phyloP scores from a whole-genome alignment of 352 stramenopile species.

The Phytopythium boreale region DNA sequence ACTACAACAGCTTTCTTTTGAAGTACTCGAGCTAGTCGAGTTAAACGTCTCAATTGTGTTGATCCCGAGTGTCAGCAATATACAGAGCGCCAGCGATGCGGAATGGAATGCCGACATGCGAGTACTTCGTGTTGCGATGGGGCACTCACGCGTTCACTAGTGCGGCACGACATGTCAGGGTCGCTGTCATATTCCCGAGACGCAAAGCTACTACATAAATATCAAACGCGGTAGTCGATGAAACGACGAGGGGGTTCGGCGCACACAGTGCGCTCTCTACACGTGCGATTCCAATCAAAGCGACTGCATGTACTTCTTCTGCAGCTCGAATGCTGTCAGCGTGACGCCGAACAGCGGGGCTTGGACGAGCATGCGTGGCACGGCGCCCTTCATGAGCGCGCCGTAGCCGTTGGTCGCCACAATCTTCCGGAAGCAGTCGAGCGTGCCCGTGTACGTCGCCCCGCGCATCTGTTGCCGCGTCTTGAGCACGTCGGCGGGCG shows the following conservation, averaged over 20 bases:
- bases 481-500: conserved; percentile 88
- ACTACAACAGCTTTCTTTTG: too few species aligned
- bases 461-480: conserved; percentile 81
- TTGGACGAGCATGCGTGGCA: conserved; percentile 87
- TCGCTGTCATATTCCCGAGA: not conserved
- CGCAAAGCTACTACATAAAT: not conserved
- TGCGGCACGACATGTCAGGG: too few species aligned
- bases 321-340: conserved; percentile 81
- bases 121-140: too few species aligned
- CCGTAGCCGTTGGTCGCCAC: conserved; percentile 69
- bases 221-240: not conserved
- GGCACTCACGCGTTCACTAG: too few species aligned
- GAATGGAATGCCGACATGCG: too few species aligned
- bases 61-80: too few species aligned
- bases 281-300: conserved; percentile 13
- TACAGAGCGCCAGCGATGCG: too few species aligned
- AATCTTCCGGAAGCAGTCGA: conserved; percentile 82
- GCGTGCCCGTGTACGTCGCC: conserved; percentile 75
- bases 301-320: conserved; percentile 87
- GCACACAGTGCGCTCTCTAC: not conserved
- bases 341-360: conserved; percentile 86
- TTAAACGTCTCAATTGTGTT: too few species aligned
- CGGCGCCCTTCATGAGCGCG: conserved; percentile 83
- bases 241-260: not conserved
- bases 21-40: too few species aligned